These are phyloP conservation scores for Saccharomyces hybrid DNA, from an alignment of 1,139 yeast genomes.

Conservation along the genomic window DNA sequence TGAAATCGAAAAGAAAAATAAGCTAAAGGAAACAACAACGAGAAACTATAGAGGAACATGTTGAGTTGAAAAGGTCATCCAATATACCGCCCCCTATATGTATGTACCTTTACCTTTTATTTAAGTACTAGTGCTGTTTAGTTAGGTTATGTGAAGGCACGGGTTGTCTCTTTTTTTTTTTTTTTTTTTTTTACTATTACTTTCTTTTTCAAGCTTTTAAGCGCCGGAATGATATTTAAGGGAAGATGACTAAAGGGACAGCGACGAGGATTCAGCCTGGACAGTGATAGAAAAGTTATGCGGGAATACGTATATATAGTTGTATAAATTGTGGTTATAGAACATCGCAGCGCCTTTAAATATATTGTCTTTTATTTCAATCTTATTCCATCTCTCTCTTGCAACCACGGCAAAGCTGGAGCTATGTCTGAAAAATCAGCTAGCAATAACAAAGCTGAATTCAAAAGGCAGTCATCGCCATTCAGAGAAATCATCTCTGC, in stretches of 20 bases:
- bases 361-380: too few relatives aligned
- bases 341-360: background rate
- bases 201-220: background rate
- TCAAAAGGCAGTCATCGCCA: slow-evolving; percentile 30
- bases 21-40: slow-evolving; percentile 1
- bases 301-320: background rate
- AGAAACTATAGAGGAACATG: slow-evolving; percentile 7
- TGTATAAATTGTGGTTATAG: background rate
- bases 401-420: background rate
- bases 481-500: slow-evolving; percentile 56
- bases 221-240: background rate
- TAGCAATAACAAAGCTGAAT: slow-evolving; percentile 22
- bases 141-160: background rate
- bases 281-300: background rate
- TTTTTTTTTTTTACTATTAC: too few relatives aligned
- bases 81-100: background rate
- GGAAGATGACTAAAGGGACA: background rate
- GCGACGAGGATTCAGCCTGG: background rate
- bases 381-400: background rate
- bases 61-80: background rate
- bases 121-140: background rate
- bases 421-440: background rate
- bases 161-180: background rate
- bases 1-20: slow-evolving; percentile 1
- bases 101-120: background rate